These are phyloP conservation scores for Tephrocybe sp. DNA, from an alignment of 768 basidiomycete genomes.

Conservation along the genomic window DNA sequence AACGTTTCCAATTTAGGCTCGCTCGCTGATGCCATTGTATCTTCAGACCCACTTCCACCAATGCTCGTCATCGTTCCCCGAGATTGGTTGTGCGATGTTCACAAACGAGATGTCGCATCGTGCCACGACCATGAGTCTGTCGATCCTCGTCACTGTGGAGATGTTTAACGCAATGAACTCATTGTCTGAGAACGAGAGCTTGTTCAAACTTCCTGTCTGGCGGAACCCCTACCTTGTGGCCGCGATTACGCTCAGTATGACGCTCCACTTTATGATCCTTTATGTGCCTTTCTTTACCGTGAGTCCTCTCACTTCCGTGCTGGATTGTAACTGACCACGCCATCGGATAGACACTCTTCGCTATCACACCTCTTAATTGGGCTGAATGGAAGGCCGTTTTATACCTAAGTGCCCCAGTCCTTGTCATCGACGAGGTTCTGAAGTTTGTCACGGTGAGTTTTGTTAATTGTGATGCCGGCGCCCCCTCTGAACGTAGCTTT, in stretches of 20 bases:
- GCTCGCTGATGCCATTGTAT: neutral
- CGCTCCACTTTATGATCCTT: slow-evolving; percentile 88
- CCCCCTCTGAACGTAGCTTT: neutral
- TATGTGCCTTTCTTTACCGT: slow-evolving; percentile 98
- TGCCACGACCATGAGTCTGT: slow-evolving; percentile 95
- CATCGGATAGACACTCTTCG: slow-evolving; percentile 67
- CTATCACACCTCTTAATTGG: slow-evolving; percentile 93
- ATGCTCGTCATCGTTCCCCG: slow-evolving; percentile 78
- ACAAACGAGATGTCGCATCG: slow-evolving; percentile 80
- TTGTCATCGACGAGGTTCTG: slow-evolving; percentile 87
- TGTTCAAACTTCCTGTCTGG: slow-evolving; percentile 89
- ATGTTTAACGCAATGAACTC: slow-evolving; percentile 99
- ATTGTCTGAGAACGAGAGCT: slow-evolving; percentile 93
- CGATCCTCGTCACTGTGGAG: slow-evolving; percentile 93
- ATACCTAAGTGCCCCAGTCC: slow-evolving; percentile 81
- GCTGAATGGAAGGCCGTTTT: slow-evolving; percentile 94
- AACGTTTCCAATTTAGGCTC: neutral
- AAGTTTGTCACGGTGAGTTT: slow-evolving; percentile 76
- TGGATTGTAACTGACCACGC: neutral
- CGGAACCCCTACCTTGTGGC: slow-evolving; percentile 91
- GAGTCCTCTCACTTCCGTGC: slow-evolving; percentile 27
- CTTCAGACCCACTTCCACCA: slow-evolving; percentile 96
- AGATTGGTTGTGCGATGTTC: slow-evolving; percentile 96
- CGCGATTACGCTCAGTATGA: slow-evolving; percentile 90
- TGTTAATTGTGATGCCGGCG: neutral